These are phyloP conservation scores for Endothia cerciana DNA, from an alignment of 2,329 filamentous ascomycete species.

Conservation along the genomic window DNA sequence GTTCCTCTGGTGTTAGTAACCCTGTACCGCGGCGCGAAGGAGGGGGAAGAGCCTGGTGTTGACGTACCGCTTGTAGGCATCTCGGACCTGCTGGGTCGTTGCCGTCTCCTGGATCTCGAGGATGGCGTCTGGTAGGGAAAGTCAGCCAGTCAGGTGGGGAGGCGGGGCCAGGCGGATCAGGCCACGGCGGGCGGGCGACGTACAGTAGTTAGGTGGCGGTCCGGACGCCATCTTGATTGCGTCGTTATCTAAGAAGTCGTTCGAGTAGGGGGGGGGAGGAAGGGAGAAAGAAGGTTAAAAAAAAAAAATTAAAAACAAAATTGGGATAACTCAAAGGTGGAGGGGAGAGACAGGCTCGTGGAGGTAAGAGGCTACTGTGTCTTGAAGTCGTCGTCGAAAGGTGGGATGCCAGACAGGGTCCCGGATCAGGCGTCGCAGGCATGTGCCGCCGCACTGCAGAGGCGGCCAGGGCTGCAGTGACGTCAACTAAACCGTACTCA, in stretches of 20 bases:
- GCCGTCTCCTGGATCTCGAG: conserved; percentile 76
- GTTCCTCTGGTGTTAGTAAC: conserved; percentile 5
- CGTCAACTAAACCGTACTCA: background rate
- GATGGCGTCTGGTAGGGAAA: conserved; percentile 62
- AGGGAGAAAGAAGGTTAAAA: no score
- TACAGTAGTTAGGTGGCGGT: conserved; percentile 63
- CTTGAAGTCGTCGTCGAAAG: background rate
- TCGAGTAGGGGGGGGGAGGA: background rate
- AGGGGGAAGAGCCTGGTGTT: conserved; percentile 38
- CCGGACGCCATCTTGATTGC: conserved; percentile 40
- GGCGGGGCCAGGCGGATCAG: background rate
- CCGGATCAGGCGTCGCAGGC: background rate
- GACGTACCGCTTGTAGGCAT: conserved; percentile 84
- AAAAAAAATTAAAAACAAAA: no score
- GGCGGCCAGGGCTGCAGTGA: conserved; percentile 1
- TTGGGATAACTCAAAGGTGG: background rate
- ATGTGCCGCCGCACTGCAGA: no score
- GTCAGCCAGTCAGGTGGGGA: conserved; percentile 22
- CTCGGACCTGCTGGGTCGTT: conserved; percentile 80
- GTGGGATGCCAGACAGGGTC: background rate
- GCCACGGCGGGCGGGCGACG: conserved; percentile 35
- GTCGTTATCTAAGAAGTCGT: conserved; percentile 33
- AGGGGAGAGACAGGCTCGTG: background rate
- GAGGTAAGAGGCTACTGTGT: background rate
- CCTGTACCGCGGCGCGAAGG: background rate